Base-by-base conservation (phyloP, 2,329 filamentous ascomycete species). In the Fusarium annulatum region DNA sequence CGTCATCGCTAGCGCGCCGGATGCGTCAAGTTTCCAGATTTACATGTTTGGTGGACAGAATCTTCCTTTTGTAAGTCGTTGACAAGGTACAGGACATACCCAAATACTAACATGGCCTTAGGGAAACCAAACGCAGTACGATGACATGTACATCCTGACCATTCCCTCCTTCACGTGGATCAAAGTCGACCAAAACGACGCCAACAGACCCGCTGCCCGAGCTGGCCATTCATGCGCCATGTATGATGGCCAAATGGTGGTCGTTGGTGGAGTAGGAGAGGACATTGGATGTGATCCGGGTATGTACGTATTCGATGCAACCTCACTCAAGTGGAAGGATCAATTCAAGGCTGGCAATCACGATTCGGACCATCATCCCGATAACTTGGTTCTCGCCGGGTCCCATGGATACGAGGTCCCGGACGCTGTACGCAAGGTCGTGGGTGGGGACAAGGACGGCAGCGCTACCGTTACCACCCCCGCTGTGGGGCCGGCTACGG, bases 41-140 rank as follows among this genome's bases (percentile, higher is more conserved):
- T 94, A 95, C 82, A 88, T 95, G 83, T 95, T 92, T 77, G 93
- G 92, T 18, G 93, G 93, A 0, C 93, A 95, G 79, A 93, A 93
- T 72, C 84, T 95, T 33, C 92, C 93, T 2, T 88, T 86, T 67
- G 90, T 85, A 75, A 76, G 83, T 78, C 21, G 39, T 38, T 38
- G 14, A 19, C 26, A 30, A n/a, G n/a, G 19, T 26, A 18, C 19
- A 9, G 19, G 14, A 36, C 14, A 14, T 41, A 43, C 26, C 34
- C 45, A 11, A 56, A 39, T 53, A 15, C 70, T 69, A 61, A 79
- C 57, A 30, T 30, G 21, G 14, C n/a, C 9, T 56, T 28, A 85
- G 83, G 79, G 82, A 61, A 79, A 83, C 38, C 87, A 89, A 79
- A 84, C 81, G 1, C 87, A 89, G 76, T 93, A 94, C 75, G 88